Percentiles rank a stretch among this genome's conserved stretches.
Conservation (phyloP, 495 filamentous ascomycete species). For the Corynascus novoguineensis region DNA sequence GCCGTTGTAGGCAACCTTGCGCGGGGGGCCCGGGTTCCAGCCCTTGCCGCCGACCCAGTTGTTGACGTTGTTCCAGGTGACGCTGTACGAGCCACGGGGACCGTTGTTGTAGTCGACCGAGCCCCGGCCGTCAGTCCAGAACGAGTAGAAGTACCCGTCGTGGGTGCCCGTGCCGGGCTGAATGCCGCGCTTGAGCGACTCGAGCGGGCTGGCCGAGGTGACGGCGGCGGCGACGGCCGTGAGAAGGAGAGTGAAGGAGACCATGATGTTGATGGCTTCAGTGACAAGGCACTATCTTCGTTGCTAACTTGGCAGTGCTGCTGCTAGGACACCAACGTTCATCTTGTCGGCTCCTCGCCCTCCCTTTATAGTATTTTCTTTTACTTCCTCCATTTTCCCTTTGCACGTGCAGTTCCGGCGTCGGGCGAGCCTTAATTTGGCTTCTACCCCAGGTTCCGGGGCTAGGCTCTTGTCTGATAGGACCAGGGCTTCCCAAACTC, state of each 20-base stretch:
- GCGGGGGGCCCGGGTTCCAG: conserved; percentile 45
- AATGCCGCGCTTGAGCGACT: conserved; percentile 19
- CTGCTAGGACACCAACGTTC: not conserved
- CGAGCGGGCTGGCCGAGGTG: conserved; percentile 27
- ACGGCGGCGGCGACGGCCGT: conserved; percentile 17
- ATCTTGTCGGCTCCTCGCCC: not conserved
- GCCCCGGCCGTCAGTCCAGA: conserved; percentile 55
- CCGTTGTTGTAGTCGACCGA: conserved; percentile 53
- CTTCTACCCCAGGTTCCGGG: not conserved
- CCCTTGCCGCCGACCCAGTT: conserved; percentile 62
- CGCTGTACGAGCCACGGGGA: conserved; percentile 46
- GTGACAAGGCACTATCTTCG: not conserved
- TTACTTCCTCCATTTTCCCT: not conserved
- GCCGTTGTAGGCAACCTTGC: conserved; percentile 26
- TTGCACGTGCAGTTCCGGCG: no score
- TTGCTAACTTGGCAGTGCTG: not conserved
- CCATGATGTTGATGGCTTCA: conserved; percentile 9
- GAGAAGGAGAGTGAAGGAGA: conserved; percentile 17
- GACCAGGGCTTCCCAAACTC: not conserved
- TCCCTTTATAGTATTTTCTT: not conserved
- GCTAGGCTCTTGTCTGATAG: not conserved
- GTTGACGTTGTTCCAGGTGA: conserved; percentile 47
- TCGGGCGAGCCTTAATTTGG: not conserved
- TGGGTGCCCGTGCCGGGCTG: conserved; percentile 40
- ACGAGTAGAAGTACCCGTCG: conserved; percentile 54